phyloP scores from a whole-genome alignment of 257 asterid species.

The Nyctanthes arbortristis region DNA sequence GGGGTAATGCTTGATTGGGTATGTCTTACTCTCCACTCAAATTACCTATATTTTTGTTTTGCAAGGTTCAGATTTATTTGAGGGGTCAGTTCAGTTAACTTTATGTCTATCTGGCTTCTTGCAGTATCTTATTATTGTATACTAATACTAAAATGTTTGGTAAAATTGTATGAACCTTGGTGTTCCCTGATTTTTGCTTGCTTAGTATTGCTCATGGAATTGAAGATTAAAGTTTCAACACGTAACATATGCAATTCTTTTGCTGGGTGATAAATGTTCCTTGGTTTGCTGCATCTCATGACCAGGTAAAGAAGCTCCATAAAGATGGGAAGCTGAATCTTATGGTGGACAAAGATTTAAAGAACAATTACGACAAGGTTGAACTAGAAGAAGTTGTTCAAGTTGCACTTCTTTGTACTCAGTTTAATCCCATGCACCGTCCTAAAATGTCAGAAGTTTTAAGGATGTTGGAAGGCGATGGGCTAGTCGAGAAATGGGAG shows the following conservation, averaged over 20 bases:
- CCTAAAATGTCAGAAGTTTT: conserved; percentile 95
- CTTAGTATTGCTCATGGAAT: too few relatives aligned
- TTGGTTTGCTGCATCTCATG: background rate
- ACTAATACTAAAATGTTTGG: too few relatives aligned
- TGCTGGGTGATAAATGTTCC: background rate
- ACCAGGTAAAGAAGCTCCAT: conserved; percentile 80
- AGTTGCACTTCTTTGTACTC: conserved; percentile 86
- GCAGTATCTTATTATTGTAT: background rate
- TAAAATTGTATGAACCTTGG: too few relatives aligned
- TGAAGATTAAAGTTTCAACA: background rate
- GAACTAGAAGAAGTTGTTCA: conserved; percentile 84
- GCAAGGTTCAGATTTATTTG: background rate
- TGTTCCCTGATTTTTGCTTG: too few relatives aligned
- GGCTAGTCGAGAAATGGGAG: conserved; percentile 89
- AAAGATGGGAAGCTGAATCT: conserved; percentile 68
- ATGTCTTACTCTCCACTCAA: background rate
- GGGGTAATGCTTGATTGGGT: conserved; percentile 92
- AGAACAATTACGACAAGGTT: conserved; percentile 52
- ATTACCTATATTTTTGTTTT: background rate
- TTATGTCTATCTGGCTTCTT: background rate
- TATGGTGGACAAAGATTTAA: conserved; percentile 75
- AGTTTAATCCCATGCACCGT: conserved; percentile 70
- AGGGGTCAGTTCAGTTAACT: background rate
- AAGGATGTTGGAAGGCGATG: conserved; percentile 95
- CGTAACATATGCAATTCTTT: background rate